Evolutionary conservation across 1,139 yeast genomes (phyloP), one percentile per base, ranked within the genome.

Genomic region (Debaryomyces coudertii): DNA sequence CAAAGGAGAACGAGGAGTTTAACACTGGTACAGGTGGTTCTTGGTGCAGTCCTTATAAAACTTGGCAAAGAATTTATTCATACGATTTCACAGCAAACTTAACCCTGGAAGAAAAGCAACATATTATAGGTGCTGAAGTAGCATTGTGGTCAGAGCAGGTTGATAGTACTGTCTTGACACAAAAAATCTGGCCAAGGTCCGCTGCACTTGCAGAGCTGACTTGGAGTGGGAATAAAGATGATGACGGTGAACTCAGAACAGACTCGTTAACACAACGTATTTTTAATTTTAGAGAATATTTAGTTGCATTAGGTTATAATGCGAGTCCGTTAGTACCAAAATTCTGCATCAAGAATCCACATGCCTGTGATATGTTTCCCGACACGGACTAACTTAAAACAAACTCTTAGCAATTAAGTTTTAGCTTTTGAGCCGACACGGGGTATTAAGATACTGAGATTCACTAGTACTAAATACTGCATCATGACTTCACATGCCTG

Each of bases 11-110:
- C 47, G 50, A 46, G 3, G 63, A 51, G 3, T 69, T 68, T 55
- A 70, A 71, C 53, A 53, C 54, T 20, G 68, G 67, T 12, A 45
- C 44, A 35, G 77, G 72, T 9, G 79, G 79, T 4, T 67, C 76
- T n/a, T 76, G 79, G 77, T 76, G 81, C 57, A 73, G 66, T 29
- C 79, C 80, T 2, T 76, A 75, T 60, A 76, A 74, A 53, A 69
- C 78, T 9, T 75, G 77, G 78, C 80, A 76, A 54, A 60, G 77
- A 45, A 72, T 77, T 34, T 75, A 75, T 53, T 60, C 61, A 45
- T 73, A 61, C 47, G 78, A 76, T 51, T 62, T 74, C 46, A 57
- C 68, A 20, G 59, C 54, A 16, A 63, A 62, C 40, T 62, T 77
- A 47, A 71, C 76, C n/a, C 63, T 50, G 0, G 54, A 47, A 1